A percentile compares a stretch with the other conserved stretches of the same genome.
Evolutionary conservation across 2,329 filamentous ascomycete genomes (phyloP).

Genomic region (Orbilia ellipsospora): DNA sequence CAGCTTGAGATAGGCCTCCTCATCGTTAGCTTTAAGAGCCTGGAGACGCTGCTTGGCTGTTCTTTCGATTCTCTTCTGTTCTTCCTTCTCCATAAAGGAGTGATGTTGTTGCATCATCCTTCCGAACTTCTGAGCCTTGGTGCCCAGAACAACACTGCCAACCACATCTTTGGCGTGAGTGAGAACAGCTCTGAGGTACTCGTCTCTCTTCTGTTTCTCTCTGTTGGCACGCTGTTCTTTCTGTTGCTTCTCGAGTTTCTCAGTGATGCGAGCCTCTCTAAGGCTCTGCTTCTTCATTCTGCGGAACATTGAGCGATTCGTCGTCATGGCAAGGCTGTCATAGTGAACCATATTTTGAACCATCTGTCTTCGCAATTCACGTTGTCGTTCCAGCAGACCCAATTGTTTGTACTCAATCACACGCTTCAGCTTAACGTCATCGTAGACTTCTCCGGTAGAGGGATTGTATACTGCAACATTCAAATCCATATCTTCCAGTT

Average conservation of each 20-base stretch:
- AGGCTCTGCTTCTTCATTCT: conserved; percentile 97
- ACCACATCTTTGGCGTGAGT: conserved; percentile 83
- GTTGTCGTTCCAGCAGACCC: conserved; percentile 86
- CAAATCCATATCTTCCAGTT: conserved; percentile 78
- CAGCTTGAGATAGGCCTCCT: conserved; percentile 97
- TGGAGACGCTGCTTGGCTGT: conserved; percentile 99
- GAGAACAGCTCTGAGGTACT: conserved; percentile 88
- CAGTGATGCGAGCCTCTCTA: conserved; percentile 93
- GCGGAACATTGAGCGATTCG: conserved; percentile 88
- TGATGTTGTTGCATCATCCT: conserved; percentile 90
- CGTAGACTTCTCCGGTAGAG: conserved; percentile 60
- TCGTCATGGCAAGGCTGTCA: conserved; percentile 96
- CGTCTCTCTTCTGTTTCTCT: conserved; percentile 96
- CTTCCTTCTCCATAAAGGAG: conserved; percentile 97
- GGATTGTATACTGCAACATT: conserved; percentile 69
- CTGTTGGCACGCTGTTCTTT: conserved; percentile 94
- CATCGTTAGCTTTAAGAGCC: conserved; percentile 97
- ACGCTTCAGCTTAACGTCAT: conserved; percentile 85
- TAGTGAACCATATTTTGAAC: conserved; percentile 93
- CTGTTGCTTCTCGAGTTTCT: conserved; percentile 99
- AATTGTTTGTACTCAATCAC: conserved; percentile 96
- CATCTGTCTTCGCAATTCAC: conserved; percentile 84
- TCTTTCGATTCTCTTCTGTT: conserved; percentile 96
- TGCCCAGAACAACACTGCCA: conserved; percentile 64
- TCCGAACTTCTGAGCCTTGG: conserved; percentile 84